Evolutionary conservation across 352 stramenopile genomes (phyloP).

Genomic region (Pythium rishiriense): DNA sequence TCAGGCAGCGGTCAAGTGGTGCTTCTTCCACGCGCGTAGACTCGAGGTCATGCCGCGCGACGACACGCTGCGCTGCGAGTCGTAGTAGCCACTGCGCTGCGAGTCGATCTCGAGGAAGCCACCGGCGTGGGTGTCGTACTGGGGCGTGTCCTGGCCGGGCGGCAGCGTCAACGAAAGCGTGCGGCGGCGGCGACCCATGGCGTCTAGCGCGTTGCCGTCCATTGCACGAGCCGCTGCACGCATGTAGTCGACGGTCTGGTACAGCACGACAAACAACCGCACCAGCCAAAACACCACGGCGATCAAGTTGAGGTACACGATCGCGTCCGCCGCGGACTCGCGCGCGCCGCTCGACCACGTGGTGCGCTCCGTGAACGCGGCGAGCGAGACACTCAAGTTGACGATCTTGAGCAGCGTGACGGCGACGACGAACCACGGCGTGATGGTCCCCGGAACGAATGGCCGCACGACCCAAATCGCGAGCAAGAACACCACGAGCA

Average conservation of each 20-base stretch:
- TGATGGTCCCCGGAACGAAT: conserved; percentile 19
- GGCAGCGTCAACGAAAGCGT: conserved; percentile 1
- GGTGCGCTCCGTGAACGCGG: conserved; percentile 8
- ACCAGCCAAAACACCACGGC: conserved; percentile 25
- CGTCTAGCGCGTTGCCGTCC: not conserved
- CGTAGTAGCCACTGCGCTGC: not conserved
- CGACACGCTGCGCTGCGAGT: not conserved
- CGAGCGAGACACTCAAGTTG: conserved; percentile 20
- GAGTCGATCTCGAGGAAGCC: conserved; percentile 7
- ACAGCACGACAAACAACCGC: conserved; percentile 12
- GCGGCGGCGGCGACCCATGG: not conserved
- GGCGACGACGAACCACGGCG: conserved; percentile 20
- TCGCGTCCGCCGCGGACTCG: conserved; percentile 10
- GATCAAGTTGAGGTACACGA: conserved; percentile 25
- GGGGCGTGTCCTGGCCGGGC: not conserved
- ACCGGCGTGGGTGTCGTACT: conserved; percentile 5
- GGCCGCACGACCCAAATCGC: conserved; percentile 20
- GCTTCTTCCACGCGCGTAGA: conserved; percentile 4
- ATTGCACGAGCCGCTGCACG: not conserved
- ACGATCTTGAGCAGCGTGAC: conserved; percentile 25
- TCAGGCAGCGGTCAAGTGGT: not conserved
- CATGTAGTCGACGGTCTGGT: conserved; percentile 8
- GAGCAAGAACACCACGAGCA: conserved; percentile 27
- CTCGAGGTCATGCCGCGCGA: conserved; percentile 11
- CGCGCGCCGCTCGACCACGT: not conserved